phyloP scores from a whole-genome alignment of 228 moss, liverwort and hornwort species.

The Sphagnum fallax region DNA sequence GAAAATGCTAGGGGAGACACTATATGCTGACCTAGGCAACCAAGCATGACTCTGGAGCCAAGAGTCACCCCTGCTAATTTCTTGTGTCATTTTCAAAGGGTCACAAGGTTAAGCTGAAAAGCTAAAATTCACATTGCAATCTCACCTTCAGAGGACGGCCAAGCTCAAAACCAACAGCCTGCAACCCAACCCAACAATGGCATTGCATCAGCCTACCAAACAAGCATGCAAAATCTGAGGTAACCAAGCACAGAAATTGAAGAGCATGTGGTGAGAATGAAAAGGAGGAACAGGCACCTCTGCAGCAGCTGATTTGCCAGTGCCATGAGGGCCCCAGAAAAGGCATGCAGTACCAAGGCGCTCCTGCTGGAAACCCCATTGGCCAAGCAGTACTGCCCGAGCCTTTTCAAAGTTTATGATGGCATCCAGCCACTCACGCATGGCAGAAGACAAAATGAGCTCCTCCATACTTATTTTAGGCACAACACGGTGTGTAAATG shows the following conservation, averaged over 20 bases:
- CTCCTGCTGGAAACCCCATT: constrained; percentile 61
- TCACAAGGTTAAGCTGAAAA: no score
- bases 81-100: no score
- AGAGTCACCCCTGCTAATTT: no score
- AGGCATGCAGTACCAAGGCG: constrained; percentile 53
- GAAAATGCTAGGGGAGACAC: no score
- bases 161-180: constrained; percentile 61
- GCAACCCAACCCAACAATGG: background rate
- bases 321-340: constrained; percentile 60
- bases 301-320: constrained; percentile 52
- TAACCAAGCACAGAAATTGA: no score
- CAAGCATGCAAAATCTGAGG: no score
- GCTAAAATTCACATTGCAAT: no score
- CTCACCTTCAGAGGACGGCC: constrained; percentile 58
- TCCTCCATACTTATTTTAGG: constrained; percentile 59
- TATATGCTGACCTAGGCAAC: no score
- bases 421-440: constrained; percentile 49
- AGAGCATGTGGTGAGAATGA: background rate
- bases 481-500: constrained; percentile 53
- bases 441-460: constrained; percentile 31
- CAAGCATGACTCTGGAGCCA: no score
- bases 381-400: constrained; percentile 49
- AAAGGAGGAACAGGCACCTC: constrained; percentile 18
- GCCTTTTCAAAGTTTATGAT: constrained; percentile 54
- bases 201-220: no score